Conservation (phyloP, 805 yeast genomes). For the Spathaspora passalidarum region DNA sequence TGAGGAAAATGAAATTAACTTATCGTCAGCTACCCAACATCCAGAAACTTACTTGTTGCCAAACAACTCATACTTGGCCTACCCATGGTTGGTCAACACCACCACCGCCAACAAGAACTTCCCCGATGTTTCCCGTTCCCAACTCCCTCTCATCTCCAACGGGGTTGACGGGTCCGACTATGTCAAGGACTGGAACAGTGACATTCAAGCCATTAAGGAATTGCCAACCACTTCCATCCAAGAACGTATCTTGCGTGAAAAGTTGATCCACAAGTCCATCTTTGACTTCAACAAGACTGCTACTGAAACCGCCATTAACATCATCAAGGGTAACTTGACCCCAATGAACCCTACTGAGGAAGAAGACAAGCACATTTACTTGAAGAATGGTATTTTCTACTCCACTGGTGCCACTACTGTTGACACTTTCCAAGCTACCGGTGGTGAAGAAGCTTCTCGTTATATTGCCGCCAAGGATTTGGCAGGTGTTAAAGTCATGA, state of each 20-base stretch:
- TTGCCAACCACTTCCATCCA: conserved; percentile 55
- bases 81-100: conserved; percentile 73
- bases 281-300: conserved; percentile 78
- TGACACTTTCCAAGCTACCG: conserved; percentile 61
- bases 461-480: conserved; percentile 78
- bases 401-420: conserved; percentile 66
- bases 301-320: conserved; percentile 72
- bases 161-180: conserved; percentile 60
- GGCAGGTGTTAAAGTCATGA: conserved; percentile 64
- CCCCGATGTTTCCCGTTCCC: conserved; percentile 63
- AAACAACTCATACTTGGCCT: conserved; percentile 53
- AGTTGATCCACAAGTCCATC: conserved; percentile 63
- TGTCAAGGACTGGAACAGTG: conserved; percentile 85
- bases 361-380: conserved; percentile 58
- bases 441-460: conserved; percentile 86
- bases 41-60: conserved; percentile 63
- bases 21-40: conserved; percentile 37
- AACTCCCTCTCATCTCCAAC: conserved; percentile 48
- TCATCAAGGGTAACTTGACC: conserved; percentile 67
- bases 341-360: conserved; percentile 82
- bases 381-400: conserved; percentile 83
- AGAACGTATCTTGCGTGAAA: conserved; percentile 74
- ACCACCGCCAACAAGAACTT: conserved; percentile 7
- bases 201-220: conserved; percentile 78
- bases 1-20: conserved; percentile 45